Base-by-base conservation (phyloP, 768 basidiomycete genomes). In the Porphyrellus cyaneotinctus region DNA sequence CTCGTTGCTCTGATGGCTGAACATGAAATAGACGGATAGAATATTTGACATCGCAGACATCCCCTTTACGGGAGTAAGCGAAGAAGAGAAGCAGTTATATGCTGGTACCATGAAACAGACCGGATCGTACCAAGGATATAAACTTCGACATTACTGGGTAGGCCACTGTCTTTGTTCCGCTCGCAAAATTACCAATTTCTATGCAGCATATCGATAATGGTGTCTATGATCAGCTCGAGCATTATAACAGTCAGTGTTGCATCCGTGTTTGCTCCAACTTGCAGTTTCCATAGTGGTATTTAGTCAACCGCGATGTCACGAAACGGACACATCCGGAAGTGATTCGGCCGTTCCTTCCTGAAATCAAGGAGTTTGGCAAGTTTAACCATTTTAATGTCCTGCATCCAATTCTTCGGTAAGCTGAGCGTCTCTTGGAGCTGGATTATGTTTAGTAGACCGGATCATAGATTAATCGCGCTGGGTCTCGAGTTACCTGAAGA, bases 191-290 rank as follows among this genome's bases (percentile, higher is more conserved):
- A 28, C 15, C n/a, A 24, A 43, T 35, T 2, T 38, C 14, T 7
- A 22, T 17, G 8, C 48, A 87, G 84, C 79, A 81, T 44, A 78
- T 86, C 41, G 81, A 80, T 36, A 76, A 75, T 12, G 85, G 84
- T 7, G 78, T 87, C 23, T 75, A 67, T 17, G 85, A 87, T 60
- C 82, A 85, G 57, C 58, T 85, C 17, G 84, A 87, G 59, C 72
- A 78, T 46, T 86, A 87, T 58, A 83, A 80, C 56, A 73, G 85
- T 86, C 52, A 51, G 77, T 33, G 8, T 36, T 15, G 13, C 17
- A 4, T 22, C 26, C 15, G n/a, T 12, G 13, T 42, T 8, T 23
- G 12, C 28, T 26, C 14, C 11, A 8, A 3, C 26, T 47, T 20
- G 8, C 20, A n/a, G 49, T 12, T 44, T 4, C 33, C 9, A 30